phyloP scores from a whole-genome alignment of 2,329 filamentous ascomycete genomes.

The Pochonia chlamydosporia region DNA sequence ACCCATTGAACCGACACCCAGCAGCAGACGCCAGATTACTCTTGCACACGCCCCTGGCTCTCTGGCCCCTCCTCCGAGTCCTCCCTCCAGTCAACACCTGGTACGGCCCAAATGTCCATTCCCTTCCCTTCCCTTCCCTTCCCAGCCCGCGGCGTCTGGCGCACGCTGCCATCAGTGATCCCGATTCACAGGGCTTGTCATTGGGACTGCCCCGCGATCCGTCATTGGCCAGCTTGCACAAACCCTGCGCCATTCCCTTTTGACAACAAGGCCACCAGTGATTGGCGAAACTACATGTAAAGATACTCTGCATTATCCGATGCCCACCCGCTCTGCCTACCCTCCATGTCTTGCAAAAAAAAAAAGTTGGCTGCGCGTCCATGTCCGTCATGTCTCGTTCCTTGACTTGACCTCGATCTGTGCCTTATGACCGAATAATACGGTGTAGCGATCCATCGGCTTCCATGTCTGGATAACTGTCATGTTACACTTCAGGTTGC shows the following conservation, averaged over 20 bases:
- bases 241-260: slow-evolving; percentile 14
- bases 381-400: no score
- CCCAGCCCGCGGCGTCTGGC: slow-evolving; percentile 9
- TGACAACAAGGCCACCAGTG: slow-evolving; percentile 3
- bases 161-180: slow-evolving; percentile 21
- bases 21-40: slow-evolving; percentile 10
- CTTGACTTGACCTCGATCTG: no score
- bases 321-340: no score
- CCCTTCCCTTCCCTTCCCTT: slow-evolving; percentile 9
- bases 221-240: slow-evolving; percentile 13
- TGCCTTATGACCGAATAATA: no score
- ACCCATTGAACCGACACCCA: neutral
- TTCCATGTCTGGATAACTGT: no score
- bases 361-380: no score
- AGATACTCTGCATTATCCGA: slow-evolving; percentile 1
- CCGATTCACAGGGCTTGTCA: slow-evolving; percentile 23
- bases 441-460: no score
- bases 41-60: neutral
- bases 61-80: no score
- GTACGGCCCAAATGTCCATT: no score
- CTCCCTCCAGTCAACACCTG: no score
- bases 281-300: slow-evolving; percentile 9
- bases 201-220: slow-evolving; percentile 25
- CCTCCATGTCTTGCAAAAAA: no score
- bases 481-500: no score